A percentile compares a stretch with the other conserved stretches of the same genome.
Conservation (phyloP, 768 basidiomycete genomes). For the Kwoniella newhampshirensis region DNA sequence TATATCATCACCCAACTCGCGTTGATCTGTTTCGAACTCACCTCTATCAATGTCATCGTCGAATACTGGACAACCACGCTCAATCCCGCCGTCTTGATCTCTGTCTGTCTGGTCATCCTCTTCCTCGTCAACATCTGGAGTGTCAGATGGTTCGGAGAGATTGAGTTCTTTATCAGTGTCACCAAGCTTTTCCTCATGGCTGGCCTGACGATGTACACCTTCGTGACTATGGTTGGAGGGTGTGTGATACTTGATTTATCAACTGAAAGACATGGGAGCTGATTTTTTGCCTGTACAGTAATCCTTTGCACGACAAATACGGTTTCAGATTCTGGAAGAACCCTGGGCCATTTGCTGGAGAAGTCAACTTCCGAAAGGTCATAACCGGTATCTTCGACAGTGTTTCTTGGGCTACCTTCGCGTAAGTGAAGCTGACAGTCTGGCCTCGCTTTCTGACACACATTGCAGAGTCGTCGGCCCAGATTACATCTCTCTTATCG, state of each 20-base stretch:
- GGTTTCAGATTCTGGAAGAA: conserved; percentile 37
- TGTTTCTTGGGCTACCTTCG: conserved; percentile 24
- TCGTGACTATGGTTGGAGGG: conserved; percentile 64
- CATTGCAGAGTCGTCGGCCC: conserved; percentile 24
- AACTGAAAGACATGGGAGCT: not conserved
- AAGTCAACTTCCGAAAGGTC: conserved; percentile 12
- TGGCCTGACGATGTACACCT: conserved; percentile 61
- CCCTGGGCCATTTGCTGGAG: conserved; percentile 27
- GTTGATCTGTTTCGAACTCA: conserved; percentile 34
- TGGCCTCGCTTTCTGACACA: not conserved
- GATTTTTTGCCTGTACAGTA: conserved; percentile 41
- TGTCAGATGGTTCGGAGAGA: conserved; percentile 27
- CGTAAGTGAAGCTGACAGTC: conserved; percentile 4
- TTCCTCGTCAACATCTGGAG: conserved; percentile 17
- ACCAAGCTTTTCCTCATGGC: conserved; percentile 58
- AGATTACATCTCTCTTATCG: conserved; percentile 29
- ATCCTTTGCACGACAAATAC: conserved; percentile 61
- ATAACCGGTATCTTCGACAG: conserved; percentile 25
- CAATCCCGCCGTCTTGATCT: conserved; percentile 31
- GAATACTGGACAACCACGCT: conserved; percentile 30
- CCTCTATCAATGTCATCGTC: conserved; percentile 35
- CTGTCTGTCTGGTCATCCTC: conserved; percentile 20
- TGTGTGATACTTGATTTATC: not conserved
- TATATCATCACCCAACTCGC: conserved; percentile 28
- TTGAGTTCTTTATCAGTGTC: conserved; percentile 28